Evolutionary conservation across 2,329 filamentous ascomycete species (phyloP).

Genomic region (Aspergillus sp.): DNA sequence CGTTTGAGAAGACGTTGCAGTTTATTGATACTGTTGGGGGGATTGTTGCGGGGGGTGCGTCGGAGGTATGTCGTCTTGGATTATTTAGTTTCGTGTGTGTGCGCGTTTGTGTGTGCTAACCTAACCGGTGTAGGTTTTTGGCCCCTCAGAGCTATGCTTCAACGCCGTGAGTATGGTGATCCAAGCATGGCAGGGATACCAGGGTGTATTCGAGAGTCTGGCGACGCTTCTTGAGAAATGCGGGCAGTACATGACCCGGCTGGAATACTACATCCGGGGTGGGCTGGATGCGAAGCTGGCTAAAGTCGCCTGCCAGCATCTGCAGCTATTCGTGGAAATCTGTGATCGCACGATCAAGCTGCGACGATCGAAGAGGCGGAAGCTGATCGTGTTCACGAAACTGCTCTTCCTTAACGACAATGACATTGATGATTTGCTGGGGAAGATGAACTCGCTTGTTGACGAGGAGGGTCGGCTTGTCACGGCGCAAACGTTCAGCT

Average conservation of each 20-base stretch:
- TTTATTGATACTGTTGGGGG: constrained; percentile 17
- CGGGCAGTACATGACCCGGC: constrained; percentile 13
- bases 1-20: constrained; percentile 16
- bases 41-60: constrained; percentile 12
- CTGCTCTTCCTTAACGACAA: constrained; percentile 21
- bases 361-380: constrained; percentile 14
- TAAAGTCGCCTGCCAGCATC: constrained; percentile 19
- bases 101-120: too few relatives aligned
- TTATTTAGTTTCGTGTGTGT: background rate
- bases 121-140: constrained; percentile 15
- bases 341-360: constrained; percentile 19
- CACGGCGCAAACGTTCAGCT: constrained; percentile 16
- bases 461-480: constrained; percentile 18
- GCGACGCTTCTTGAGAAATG: constrained; percentile 19
- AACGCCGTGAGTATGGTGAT: constrained; percentile 23
- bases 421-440: constrained; percentile 17
- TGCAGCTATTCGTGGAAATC: constrained; percentile 22
- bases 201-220: constrained; percentile 20
- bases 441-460: constrained; percentile 16
- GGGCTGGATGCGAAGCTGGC: constrained; percentile 19
- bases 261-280: constrained; percentile 19
- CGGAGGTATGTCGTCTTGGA: constrained; percentile 5
- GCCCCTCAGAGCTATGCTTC: constrained; percentile 20
- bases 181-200: constrained; percentile 21
- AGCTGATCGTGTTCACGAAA: constrained; percentile 15